Evolutionary conservation across 768 basidiomycete genomes (phyloP).

Genomic region (Tulasnella calospora): DNA sequence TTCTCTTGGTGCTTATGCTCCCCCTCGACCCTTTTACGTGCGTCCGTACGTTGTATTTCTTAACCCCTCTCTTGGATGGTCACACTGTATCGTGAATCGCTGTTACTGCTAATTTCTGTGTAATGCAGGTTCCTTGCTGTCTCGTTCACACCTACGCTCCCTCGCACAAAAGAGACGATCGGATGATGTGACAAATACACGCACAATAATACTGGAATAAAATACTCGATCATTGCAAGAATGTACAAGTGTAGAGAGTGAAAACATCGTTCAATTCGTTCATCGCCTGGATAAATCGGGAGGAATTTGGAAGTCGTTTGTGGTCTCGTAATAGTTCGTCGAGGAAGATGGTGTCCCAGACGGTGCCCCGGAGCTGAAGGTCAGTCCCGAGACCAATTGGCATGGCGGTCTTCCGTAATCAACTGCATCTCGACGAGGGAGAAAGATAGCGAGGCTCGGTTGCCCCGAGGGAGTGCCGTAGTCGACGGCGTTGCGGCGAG

Average conservation of each 20-base stretch:
- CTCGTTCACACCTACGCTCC: too few species aligned
- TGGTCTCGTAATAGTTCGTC: too few species aligned
- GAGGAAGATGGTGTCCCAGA: neutral
- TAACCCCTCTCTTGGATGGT: neutral
- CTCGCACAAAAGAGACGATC: too few species aligned
- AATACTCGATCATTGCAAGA: too few species aligned
- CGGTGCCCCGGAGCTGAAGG: neutral
- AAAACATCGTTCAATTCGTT: too few species aligned
- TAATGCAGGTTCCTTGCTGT: too few species aligned
- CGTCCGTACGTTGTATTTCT: neutral
- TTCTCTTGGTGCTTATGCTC: neutral
- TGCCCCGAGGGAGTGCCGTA: neutral
- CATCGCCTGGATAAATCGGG: too few species aligned
- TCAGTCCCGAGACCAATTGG: neutral
- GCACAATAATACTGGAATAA: too few species aligned
- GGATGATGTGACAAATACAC: too few species aligned
- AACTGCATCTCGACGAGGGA: neutral
- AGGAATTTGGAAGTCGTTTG: too few species aligned
- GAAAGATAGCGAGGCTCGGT: neutral
- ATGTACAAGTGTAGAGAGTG: too few species aligned
- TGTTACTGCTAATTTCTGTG: too few species aligned
- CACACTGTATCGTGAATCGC: neutral
- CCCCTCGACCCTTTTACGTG: neutral
- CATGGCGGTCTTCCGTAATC: neutral
- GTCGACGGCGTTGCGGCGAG: neutral